phyloP scores from a whole-genome alignment of 352 stramenopile species.

The Pythium grandisporangium region DNA sequence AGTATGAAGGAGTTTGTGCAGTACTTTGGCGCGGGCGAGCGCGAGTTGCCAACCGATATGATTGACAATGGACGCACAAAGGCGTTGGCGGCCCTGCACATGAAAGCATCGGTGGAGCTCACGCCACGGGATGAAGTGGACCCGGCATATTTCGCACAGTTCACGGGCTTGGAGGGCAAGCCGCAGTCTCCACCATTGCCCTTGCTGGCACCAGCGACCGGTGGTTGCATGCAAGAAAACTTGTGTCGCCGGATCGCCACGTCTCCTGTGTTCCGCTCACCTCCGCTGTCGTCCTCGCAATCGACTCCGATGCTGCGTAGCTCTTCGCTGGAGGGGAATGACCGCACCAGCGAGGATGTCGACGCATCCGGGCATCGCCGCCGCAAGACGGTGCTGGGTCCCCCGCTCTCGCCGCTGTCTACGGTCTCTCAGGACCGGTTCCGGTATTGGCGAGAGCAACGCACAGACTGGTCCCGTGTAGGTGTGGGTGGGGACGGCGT shows the following conservation, averaged over 20 bases:
- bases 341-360: slow-evolving; percentile 6
- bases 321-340: slow-evolving; percentile 10
- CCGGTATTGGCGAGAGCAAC: slow-evolving; percentile 34
- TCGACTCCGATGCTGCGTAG: too few species aligned
- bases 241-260: slow-evolving; percentile 33
- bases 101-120: slow-evolving; percentile 31
- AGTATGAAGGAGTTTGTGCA: slow-evolving; percentile 78
- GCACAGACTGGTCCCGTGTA: slow-evolving; percentile 74
- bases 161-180: not conserved
- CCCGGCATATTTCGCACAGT: slow-evolving; percentile 17
- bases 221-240: slow-evolving; percentile 47
- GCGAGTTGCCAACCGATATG: slow-evolving; percentile 47
- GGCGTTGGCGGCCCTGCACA: slow-evolving; percentile 39
- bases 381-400: slow-evolving; percentile 5
- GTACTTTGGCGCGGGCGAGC: slow-evolving; percentile 62
- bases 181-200: too few species aligned
- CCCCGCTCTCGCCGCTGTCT: slow-evolving; percentile 13
- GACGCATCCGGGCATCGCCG: not conserved
- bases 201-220: not conserved
- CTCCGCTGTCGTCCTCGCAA: slow-evolving; percentile 4
- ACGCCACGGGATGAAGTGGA: slow-evolving; percentile 45
- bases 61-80: slow-evolving; percentile 58
- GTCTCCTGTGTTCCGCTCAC: slow-evolving; percentile 14
- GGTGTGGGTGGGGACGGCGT: slow-evolving; percentile 59
- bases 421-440: slow-evolving; percentile 43